Conservation (phyloP, 2,329 filamentous ascomycete species). For the Stachybotrys chlorohalonatus region DNA sequence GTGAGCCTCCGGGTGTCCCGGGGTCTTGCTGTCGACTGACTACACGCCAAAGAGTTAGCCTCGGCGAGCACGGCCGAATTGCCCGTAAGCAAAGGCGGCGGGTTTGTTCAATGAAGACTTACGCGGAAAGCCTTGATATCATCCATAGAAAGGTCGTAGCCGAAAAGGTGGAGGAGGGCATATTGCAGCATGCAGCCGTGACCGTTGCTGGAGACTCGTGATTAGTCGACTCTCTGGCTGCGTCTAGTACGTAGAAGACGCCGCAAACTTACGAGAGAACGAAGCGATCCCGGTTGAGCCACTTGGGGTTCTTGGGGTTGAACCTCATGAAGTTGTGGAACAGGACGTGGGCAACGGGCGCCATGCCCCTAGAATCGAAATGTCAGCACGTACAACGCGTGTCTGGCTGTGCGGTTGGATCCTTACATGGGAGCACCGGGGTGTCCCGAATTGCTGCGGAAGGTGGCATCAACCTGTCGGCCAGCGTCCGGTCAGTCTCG, state of each 20-base stretch:
- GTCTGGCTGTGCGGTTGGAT: constrained; percentile 1
- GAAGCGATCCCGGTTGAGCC: constrained; percentile 96
- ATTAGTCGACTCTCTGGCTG: background rate
- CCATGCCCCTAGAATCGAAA: constrained; percentile 56
- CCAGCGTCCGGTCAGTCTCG: background rate
- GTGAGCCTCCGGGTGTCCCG: constrained; percentile 92
- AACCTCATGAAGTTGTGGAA: constrained; percentile 99
- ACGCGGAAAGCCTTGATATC: constrained; percentile 96
- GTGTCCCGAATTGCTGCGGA: constrained; percentile 93
- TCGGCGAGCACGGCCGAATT: background rate
- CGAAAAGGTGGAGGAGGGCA: constrained; percentile 92
- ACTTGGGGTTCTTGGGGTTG: constrained; percentile 98
- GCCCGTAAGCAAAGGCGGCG: background rate
- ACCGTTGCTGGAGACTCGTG: constrained; percentile 60
- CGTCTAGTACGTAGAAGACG: background rate
- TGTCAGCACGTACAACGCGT: constrained; percentile 20
- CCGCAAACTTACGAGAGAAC: constrained; percentile 80
- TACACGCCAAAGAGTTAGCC: constrained; percentile 15
- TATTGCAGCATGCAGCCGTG: constrained; percentile 99
- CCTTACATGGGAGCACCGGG: constrained; percentile 91
- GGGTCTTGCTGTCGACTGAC: constrained; percentile 64
- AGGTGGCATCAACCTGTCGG: constrained; percentile 87
- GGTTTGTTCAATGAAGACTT: constrained; percentile 30
- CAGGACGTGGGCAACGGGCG: constrained; percentile 89
- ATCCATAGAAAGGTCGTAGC: constrained; percentile 77